Evolutionary conservation across 73 alveolate genomes (phyloP).

Genomic region (Stentor roeselii): DNA sequence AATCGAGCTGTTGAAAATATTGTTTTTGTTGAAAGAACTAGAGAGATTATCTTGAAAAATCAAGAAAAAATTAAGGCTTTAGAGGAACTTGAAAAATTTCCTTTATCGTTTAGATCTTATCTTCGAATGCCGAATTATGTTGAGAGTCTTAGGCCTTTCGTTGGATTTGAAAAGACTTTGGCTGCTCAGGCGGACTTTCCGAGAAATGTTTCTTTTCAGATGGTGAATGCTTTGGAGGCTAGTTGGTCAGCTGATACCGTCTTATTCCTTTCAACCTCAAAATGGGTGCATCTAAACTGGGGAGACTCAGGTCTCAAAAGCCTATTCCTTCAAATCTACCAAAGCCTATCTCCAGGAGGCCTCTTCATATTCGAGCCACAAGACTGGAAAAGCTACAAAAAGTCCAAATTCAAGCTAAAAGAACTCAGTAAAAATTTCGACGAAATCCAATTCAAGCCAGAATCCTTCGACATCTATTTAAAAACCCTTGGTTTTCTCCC

Average conservation of each 20-base stretch:
- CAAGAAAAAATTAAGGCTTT: conserved; percentile 19
- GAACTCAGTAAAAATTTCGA: conserved; percentile 40
- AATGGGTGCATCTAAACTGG: conserved; percentile 83
- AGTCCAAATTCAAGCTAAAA: conserved; percentile 40
- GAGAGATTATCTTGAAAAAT: neutral
- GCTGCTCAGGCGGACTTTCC: conserved; percentile 29
- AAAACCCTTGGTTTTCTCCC: neutral
- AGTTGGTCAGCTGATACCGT: conserved; percentile 65
- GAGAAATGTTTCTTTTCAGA: conserved; percentile 64
- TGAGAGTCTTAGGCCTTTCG: neutral
- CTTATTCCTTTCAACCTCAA: conserved; percentile 65
- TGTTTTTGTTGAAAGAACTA: conserved; percentile 30
- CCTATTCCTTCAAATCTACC: conserved; percentile 57
- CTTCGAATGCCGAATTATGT: neutral
- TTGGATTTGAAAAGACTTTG: neutral
- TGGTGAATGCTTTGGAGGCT: conserved; percentile 62
- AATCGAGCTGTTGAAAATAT: conserved; percentile 64
- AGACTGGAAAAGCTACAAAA: conserved; percentile 73
- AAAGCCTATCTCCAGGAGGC: conserved; percentile 53
- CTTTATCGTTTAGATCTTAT: conserved; percentile 16
- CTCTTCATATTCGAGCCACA: conserved; percentile 65
- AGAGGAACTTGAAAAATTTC: conserved; percentile 16
- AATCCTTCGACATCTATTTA: conserved; percentile 44
- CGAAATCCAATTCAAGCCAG: conserved; percentile 52
- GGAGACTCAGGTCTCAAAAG: conserved; percentile 81